Percentiles rank a stretch among this genome's conserved stretches.
Evolutionary conservation across 2,329 filamentous ascomycete genomes (phyloP).

Genomic region (Dothistroma pini): DNA sequence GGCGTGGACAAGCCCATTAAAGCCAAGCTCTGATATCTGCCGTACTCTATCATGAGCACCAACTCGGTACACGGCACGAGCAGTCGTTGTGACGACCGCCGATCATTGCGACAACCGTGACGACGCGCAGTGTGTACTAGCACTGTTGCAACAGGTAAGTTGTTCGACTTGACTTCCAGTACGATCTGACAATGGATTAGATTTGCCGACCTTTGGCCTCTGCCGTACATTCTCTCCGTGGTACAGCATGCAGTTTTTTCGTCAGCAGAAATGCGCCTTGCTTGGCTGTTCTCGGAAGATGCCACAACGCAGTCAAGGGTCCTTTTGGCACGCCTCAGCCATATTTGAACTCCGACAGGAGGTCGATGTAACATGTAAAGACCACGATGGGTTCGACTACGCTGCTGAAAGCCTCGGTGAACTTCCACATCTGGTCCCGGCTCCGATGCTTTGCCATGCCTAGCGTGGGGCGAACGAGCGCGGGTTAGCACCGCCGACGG

Average conservation of each 20-base stretch:
- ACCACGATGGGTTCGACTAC: neutral
- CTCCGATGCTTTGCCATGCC: neutral
- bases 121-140: neutral
- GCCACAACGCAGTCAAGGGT: neutral
- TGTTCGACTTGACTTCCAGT: neutral
- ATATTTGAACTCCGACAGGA: neutral
- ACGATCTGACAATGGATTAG: neutral
- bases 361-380: neutral
- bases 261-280: neutral
- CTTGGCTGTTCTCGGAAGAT: neutral
- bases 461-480: neutral
- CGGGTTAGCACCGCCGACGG: neutral
- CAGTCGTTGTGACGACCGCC: neutral
- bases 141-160: neutral
- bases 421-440: neutral
- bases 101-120: neutral
- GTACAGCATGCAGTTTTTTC: neutral
- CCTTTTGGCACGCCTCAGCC: neutral
- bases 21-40: slow-evolving; percentile 27
- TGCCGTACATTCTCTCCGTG: neutral
- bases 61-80: neutral
- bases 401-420: neutral
- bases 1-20: slow-evolving; percentile 28
- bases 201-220: neutral
- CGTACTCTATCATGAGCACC: neutral